Evolutionary conservation across 495 filamentous ascomycete species (phyloP), one percentile per base, ranked within the genome.

Genomic region (Peziza echinospora): DNA sequence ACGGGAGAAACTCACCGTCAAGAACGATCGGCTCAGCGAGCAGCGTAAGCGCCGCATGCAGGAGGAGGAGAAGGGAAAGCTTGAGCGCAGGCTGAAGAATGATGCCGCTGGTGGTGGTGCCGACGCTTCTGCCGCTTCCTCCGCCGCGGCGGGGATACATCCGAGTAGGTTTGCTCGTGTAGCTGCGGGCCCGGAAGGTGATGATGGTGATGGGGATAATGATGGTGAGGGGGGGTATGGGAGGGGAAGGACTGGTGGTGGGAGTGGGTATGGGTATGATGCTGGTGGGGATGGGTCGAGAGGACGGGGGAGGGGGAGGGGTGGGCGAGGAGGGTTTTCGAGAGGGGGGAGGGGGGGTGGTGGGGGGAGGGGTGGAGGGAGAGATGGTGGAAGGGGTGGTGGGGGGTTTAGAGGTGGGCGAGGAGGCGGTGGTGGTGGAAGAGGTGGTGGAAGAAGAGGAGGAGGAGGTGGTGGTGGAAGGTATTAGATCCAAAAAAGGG

Each of bases 21-120:
- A 93, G 73, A 97, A 96, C 64, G 68, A 71, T 54, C 86, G 85
- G 65, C 69, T 96, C 22, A 71, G 81, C 50, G 83, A 91, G 52
- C 75, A 93, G 68, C 71, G 86, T 37, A 68, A 70, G 42, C 61
- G 68, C 39, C 63, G 64, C 37, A 61, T 62, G 24, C 47, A 61
- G 28, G 61, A 68, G 51, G 64, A 61, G 42, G 63, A 68, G 53
- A 73, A 71, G 53, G 60, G 63, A 40, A 73, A 73, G 47, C 68
- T 69, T 58, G 64, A 72, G 47, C 64, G 69, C 50, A 65, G 66
- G 50, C 62, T 63, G 47, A 62, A 69, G 53, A 48, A 42, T 22
- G 24, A 37, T 21, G 62, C 58, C 47, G 62, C 60, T 7, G 19
- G 19, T 37, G 30, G 30, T 24, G 28, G 16, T 48, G n/a, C n/a